A percentile compares a stretch with the other conserved stretches of the same genome.
These are phyloP conservation scores for Parmelia sp. DNA, from an alignment of 495 filamentous ascomycete species.

Conservation along the genomic window DNA sequence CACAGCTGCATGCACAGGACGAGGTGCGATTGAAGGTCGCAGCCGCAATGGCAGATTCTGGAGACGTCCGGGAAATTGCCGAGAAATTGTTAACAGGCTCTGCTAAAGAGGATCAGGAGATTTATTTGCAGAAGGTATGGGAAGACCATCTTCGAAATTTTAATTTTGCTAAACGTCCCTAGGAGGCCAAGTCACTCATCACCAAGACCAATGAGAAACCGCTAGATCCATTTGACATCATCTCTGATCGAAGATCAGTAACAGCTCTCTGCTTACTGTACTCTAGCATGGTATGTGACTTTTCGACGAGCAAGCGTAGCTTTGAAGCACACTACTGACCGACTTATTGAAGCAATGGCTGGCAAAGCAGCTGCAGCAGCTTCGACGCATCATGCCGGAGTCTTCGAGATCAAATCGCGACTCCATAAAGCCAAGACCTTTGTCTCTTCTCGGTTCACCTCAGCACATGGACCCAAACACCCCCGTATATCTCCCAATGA, in stretches of 20 bases:
- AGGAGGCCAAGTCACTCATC: conserved; percentile 65
- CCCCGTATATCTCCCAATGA: conserved; percentile 86
- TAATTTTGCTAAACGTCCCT: conserved; percentile 3
- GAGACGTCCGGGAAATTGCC: conserved; percentile 60
- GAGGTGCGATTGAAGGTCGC: conserved; percentile 59
- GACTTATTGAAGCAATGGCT: conserved; percentile 68
- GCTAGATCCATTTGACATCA: conserved; percentile 70
- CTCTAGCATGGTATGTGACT: conserved; percentile 68
- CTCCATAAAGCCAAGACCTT: conserved; percentile 53
- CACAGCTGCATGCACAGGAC: conserved; percentile 31
- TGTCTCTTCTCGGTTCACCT: conserved; percentile 64
- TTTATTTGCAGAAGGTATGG: conserved; percentile 39
- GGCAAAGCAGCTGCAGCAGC: conserved; percentile 63
- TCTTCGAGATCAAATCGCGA: conserved; percentile 35
- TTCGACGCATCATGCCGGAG: conserved; percentile 62
- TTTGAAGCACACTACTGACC: conserved; percentile 22
- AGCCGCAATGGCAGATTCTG: conserved; percentile 61
- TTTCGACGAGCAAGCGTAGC: background rate
- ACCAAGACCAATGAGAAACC: conserved; percentile 54
- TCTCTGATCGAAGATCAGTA: conserved; percentile 81
- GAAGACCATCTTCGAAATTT: background rate
- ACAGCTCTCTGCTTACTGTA: conserved; percentile 78
- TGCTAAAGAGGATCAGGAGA: conserved; percentile 28
- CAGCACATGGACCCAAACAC: conserved; percentile 51
- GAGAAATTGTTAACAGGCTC: conserved; percentile 53